phyloP scores from a whole-genome alignment of 164 flowering plant species.

The Amborella trichopoda region DNA sequence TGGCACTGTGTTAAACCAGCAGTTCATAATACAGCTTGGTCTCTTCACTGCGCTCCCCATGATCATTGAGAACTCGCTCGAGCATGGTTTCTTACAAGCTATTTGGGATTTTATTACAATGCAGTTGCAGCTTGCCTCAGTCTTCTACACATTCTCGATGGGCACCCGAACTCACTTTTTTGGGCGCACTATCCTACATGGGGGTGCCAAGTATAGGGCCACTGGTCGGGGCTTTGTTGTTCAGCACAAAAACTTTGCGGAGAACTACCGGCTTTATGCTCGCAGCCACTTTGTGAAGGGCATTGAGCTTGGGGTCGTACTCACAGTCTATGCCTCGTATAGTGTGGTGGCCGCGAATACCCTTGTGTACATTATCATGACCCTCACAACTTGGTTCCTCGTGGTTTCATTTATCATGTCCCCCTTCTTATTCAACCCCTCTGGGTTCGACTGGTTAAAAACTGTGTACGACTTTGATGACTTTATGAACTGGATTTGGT shows the following conservation, averaged over 20 bases:
- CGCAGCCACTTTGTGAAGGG: conserved; percentile 95
- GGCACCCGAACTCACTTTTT: conserved; percentile 87
- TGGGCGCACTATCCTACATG: conserved; percentile 93
- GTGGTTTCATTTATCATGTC: conserved; percentile 84
- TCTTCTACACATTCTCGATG: conserved; percentile 81
- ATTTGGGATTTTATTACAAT: conserved; percentile 83
- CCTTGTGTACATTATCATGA: conserved; percentile 65
- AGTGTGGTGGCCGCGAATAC: conserved; percentile 31
- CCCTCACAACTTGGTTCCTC: conserved; percentile 85
- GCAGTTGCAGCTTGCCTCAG: conserved; percentile 82
- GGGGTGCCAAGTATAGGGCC: conserved; percentile 96
- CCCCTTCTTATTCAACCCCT: conserved; percentile 89
- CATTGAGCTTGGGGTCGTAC: conserved; percentile 74
- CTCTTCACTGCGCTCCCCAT: conserved; percentile 90
- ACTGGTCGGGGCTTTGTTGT: conserved; percentile 98
- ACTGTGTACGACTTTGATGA: conserved; percentile 89
- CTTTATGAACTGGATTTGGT: conserved; percentile 85
- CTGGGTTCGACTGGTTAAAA: conserved; percentile 98
- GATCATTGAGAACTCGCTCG: conserved; percentile 81
- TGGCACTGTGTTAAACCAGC: conserved; percentile 67
- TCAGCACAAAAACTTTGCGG: conserved; percentile 80
- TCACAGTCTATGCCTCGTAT: conserved; percentile 62
- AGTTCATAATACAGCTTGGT: conserved; percentile 78
- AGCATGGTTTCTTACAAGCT: conserved; percentile 75
- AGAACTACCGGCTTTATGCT: conserved; percentile 82